Conservation (phyloP, 2,329 filamentous ascomycete genomes). For the Xylaria sp. region DNA sequence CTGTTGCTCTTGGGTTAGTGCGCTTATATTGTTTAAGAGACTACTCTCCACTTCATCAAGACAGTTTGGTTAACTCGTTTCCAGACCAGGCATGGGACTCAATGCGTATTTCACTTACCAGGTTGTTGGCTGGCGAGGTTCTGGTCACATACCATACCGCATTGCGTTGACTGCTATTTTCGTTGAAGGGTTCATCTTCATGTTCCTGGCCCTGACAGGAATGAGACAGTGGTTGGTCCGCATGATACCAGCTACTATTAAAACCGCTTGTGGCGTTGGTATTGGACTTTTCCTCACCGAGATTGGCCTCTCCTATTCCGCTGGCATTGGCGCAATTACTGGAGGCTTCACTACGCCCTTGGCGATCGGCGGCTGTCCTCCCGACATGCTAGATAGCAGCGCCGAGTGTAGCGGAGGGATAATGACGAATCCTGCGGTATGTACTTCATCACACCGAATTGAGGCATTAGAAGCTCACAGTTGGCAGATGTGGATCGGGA, state of each 20-base stretch:
- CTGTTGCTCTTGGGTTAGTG: slow-evolving; percentile 77
- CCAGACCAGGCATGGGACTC: slow-evolving; percentile 72
- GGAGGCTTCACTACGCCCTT: slow-evolving; percentile 76
- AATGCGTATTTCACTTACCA: slow-evolving; percentile 76
- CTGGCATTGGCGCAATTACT: slow-evolving; percentile 84
- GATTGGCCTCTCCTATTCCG: slow-evolving; percentile 77
- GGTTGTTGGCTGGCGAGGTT: slow-evolving; percentile 69
- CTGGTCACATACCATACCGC: slow-evolving; percentile 65
- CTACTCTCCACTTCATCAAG: not conserved
- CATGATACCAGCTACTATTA: slow-evolving; percentile 71
- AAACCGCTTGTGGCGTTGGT: slow-evolving; percentile 72
- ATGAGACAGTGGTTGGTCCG: slow-evolving; percentile 79
- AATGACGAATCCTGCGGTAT: slow-evolving; percentile 79
- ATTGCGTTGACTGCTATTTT: slow-evolving; percentile 72
- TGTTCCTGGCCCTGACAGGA: slow-evolving; percentile 71
- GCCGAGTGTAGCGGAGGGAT: slow-evolving; percentile 67
- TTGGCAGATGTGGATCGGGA: slow-evolving; percentile 80
- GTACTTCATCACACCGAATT: slow-evolving; percentile 27
- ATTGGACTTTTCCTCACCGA: slow-evolving; percentile 73
- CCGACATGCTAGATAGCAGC: slow-evolving; percentile 60
- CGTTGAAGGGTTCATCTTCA: slow-evolving; percentile 71
- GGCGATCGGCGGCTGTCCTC: slow-evolving; percentile 77
- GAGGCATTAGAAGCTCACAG: slow-evolving; percentile 33
- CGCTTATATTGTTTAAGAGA: too few relatives aligned
- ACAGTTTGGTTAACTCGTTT: slow-evolving; percentile 21